Base-by-base conservation (phyloP, 176 grass and related monocot genomes). In the Areca catechu region DNA sequence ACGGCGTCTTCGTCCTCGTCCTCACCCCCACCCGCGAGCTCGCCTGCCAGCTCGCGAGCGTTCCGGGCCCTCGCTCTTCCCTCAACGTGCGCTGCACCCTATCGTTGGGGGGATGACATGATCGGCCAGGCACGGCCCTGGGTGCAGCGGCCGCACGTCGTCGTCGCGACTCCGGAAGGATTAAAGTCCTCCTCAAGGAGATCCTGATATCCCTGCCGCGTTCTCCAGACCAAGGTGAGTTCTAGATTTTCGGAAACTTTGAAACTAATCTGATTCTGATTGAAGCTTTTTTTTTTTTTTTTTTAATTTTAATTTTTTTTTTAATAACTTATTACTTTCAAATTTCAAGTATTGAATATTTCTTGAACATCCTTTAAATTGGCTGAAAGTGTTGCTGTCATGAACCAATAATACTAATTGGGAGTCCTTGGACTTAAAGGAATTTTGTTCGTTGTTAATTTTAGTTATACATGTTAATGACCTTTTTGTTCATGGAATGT, bases 21-120 rank as follows among this genome's bases (percentile, higher is more conserved):
- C 71, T 97, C 49, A 77, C 83, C 0, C 87, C 86, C 4, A 91
- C 86, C n/a, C 60, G 80, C n/a, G 92, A 97, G 80, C 83, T 97
- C 49, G 92, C 86, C 4, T 71, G 76, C 27, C 92, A 97, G 80
- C 77, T 97, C 28, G 77, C 15, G 86, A 91, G 77, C 86, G 74
- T 97, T 97, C 78, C 81, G 83, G 52, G 92, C 92, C 24, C 78
- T 97, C 61, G 92, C 4, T 72, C 86, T n/a, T 72, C 75, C 23
- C 73, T 91, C 15, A 89, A 89, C 24, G 59, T 89, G 65, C 74
- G 87, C 58, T 97, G 87, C 56, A 79, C 90, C 57, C 80, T 3
- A 78, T 84, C 3, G 90, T 97, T 3, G 93, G 93, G 4, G 93
- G 93, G 3, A 91, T 90, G 61, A 88, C 68, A 82, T 84, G 19